These are phyloP conservation scores for Mortierella sp. DNA, from an alignment of 371 early-diverging fungal genomes.

Conservation along the genomic window DNA sequence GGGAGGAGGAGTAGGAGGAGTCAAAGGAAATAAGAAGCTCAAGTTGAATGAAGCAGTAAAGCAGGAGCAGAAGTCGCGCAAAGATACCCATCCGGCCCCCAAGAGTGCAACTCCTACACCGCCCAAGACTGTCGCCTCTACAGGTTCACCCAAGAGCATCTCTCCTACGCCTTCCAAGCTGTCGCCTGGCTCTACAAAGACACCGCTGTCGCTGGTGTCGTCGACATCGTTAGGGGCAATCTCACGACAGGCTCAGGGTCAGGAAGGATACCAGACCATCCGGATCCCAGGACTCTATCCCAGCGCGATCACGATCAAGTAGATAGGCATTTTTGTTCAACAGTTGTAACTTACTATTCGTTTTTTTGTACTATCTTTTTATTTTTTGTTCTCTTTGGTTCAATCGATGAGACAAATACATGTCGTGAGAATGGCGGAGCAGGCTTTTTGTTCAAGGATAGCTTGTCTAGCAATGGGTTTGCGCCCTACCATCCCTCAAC, in stretches of 20 bases:
- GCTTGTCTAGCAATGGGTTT: background rate
- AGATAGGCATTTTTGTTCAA: background rate
- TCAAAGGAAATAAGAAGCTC: background rate
- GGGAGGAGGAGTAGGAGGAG: background rate
- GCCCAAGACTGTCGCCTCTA: too few species aligned
- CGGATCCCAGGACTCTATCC: background rate
- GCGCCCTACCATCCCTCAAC: background rate
- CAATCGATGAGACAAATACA: background rate
- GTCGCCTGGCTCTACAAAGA: background rate
- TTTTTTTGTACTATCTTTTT: background rate
- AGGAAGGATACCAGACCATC: background rate
- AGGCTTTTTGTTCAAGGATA: background rate
- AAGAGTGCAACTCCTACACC: too few species aligned
- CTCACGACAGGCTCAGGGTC: conserved; percentile 11
- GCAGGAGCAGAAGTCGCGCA: background rate
- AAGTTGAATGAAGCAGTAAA: background rate
- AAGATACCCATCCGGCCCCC: background rate
- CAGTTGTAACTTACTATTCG: too few species aligned
- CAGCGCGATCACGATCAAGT: conserved; percentile 13
- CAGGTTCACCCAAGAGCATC: background rate
- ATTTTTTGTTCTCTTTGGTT: background rate
- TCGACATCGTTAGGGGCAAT: conserved; percentile 11
- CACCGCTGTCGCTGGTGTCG: background rate
- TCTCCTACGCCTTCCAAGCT: background rate
- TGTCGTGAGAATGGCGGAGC: background rate